A percentile compares a stretch with the other conserved stretches of the same genome.
phyloP scores from a whole-genome alignment of 768 basidiomycete genomes.

The Leccinum boreale region DNA sequence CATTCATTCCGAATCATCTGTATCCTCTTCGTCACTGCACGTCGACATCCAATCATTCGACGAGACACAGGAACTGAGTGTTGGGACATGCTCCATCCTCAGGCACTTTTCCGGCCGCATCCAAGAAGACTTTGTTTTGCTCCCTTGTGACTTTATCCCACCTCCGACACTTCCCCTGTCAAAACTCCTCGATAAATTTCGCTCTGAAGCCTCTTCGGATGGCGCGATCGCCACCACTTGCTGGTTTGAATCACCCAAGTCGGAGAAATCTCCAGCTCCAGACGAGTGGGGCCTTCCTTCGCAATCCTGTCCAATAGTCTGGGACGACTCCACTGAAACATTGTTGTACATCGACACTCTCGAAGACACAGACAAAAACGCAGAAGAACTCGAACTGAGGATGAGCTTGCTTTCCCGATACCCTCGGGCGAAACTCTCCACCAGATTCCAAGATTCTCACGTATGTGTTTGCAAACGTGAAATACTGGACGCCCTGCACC shows the following conservation, averaged over 20 bases:
- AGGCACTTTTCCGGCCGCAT: conserved; percentile 76
- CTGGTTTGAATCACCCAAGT: conserved; percentile 52
- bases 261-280: conserved; percentile 51
- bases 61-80: conserved; percentile 59
- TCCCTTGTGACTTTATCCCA: conserved; percentile 90
- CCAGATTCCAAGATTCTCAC: conserved; percentile 77
- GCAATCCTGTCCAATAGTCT: conserved; percentile 53
- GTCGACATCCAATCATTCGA: conserved; percentile 83
- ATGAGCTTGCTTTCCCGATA: conserved; percentile 80
- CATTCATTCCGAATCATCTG: conserved; percentile 72
- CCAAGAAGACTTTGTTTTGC: conserved; percentile 79
- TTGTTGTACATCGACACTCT: conserved; percentile 72
- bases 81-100: conserved; percentile 74
- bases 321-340: conserved; percentile 63
- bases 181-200: conserved; percentile 75
- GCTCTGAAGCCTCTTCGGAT: conserved; percentile 63
- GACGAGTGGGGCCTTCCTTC: conserved; percentile 66
- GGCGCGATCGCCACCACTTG: conserved; percentile 63
- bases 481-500: conserved; percentile 66
- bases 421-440: conserved; percentile 66
- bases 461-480: conserved; percentile 83
- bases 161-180: conserved; percentile 69
- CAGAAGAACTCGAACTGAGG: conserved; percentile 68
- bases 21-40: conserved; percentile 55
- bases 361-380: conserved; percentile 63